A percentile compares a stretch with the other conserved stretches of the same genome.
Conservation (phyloP, 441 rosid species). For the Gossypium gossypioides region DNA sequence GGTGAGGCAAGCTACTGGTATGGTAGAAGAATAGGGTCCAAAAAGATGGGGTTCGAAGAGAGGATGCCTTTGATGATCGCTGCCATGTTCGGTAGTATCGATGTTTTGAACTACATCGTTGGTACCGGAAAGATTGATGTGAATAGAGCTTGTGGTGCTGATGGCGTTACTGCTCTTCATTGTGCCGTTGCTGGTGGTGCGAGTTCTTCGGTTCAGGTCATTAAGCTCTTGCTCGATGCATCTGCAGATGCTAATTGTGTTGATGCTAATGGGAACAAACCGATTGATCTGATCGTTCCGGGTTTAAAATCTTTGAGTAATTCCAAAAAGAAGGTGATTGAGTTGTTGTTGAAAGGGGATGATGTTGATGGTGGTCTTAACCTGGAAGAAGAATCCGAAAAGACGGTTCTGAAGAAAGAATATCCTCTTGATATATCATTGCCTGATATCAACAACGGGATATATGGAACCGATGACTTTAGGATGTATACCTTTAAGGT, state of each 20-base stretch:
- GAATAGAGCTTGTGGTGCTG: constrained; percentile 55
- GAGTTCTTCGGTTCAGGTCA: constrained; percentile 33
- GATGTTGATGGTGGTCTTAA: constrained; percentile 19
- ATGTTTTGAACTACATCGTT: constrained; percentile 49
- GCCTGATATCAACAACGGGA: constrained; percentile 79
- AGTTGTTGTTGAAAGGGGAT: constrained; percentile 41
- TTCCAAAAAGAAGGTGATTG: constrained; percentile 45
- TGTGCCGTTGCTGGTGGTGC: constrained; percentile 74
- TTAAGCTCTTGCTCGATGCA: constrained; percentile 59
- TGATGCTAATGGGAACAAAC: constrained; percentile 56
- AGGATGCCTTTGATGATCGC: constrained; percentile 80
- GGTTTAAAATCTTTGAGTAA: constrained; percentile 25
- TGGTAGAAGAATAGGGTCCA: constrained; percentile 55
- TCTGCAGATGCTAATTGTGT: constrained; percentile 42
- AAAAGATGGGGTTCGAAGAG: constrained; percentile 73
- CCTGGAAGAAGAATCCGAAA: constrained; percentile 32
- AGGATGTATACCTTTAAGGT: constrained; percentile 85
- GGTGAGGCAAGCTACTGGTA: constrained; percentile 65
- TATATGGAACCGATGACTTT: constrained; percentile 80
- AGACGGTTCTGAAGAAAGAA: constrained; percentile 47
- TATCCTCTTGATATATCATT: constrained; percentile 72
- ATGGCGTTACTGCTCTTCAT: constrained; percentile 75
- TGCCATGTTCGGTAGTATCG: constrained; percentile 64
- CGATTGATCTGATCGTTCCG: constrained; percentile 40
- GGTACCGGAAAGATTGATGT: constrained; percentile 40